These are phyloP conservation scores for Hortaea sp. DNA, from an alignment of 2,329 filamentous ascomycete genomes.

Conservation along the genomic window DNA sequence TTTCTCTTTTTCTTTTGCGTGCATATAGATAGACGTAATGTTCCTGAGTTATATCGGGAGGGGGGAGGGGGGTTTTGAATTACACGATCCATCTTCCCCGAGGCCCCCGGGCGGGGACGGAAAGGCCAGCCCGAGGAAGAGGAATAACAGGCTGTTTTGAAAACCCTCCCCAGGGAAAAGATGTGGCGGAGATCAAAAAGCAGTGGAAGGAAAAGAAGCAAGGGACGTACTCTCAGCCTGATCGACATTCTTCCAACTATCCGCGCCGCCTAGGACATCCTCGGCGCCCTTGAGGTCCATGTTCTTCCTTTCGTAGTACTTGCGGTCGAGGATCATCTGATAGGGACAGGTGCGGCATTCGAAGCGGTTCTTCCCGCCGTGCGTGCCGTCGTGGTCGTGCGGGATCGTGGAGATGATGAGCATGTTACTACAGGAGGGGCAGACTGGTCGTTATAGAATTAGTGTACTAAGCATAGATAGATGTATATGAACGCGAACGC, in stretches of 20 bases:
- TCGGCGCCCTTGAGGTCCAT: conserved; percentile 83
- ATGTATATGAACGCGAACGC: too few relatives aligned
- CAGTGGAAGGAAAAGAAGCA: neutral
- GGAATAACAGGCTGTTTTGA: too few relatives aligned
- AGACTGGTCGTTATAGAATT: conserved; percentile 44
- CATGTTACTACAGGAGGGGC: conserved; percentile 74
- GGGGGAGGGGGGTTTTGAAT: too few relatives aligned
- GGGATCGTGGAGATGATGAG: conserved; percentile 56
- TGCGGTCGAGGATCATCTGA: conserved; percentile 68
- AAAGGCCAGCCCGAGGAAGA: too few relatives aligned
- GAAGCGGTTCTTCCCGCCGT: conserved; percentile 59
- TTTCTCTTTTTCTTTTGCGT: neutral
- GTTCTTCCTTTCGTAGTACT: conserved; percentile 68
- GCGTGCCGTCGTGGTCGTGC: conserved; percentile 28
- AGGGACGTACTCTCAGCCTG: conserved; percentile 52
- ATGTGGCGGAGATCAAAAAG: neutral
- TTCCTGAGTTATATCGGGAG: too few relatives aligned
- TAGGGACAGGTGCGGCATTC: conserved; percentile 95
- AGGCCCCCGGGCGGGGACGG: too few relatives aligned
- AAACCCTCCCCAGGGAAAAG: too few relatives aligned
- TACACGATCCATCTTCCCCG: too few relatives aligned
- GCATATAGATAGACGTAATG: too few relatives aligned
- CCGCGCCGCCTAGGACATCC: conserved; percentile 79
- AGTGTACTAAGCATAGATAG: too few relatives aligned
- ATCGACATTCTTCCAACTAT: conserved; percentile 84